These are phyloP conservation scores for Mrakia hoshinonis DNA, from an alignment of 768 basidiomycete species.

Conservation along the genomic window DNA sequence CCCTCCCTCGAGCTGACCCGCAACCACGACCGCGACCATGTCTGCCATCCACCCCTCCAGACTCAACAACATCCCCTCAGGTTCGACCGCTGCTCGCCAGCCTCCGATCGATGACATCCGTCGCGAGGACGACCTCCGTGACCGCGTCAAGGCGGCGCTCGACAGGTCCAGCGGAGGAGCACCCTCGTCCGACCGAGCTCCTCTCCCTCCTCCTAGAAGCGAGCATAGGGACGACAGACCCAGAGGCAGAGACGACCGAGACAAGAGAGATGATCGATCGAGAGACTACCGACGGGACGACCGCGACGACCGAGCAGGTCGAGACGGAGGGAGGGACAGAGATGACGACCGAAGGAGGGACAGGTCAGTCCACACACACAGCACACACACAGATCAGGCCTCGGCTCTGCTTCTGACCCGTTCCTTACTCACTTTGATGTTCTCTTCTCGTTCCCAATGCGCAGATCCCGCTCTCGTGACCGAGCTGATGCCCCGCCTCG, in stretches of 20 bases:
- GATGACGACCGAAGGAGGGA: slow-evolving; percentile 6
- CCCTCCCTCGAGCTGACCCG: neutral
- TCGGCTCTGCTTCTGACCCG: neutral
- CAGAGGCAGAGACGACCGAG: slow-evolving; percentile 9
- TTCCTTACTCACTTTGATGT: neutral
- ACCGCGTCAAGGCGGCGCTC: slow-evolving; percentile 9
- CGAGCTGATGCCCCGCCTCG: neutral
- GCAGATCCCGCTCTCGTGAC: neutral
- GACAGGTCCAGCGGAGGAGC: slow-evolving; percentile 5
- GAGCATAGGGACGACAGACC: slow-evolving; percentile 15
- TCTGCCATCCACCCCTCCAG: slow-evolving; percentile 25
- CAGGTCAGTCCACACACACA: neutral
- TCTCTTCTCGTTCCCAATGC: neutral
- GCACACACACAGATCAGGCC: neutral
- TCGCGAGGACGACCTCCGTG: slow-evolving; percentile 24
- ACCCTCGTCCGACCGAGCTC: neutral
- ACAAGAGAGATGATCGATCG: neutral
- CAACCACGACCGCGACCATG: neutral
- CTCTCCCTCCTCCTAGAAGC: neutral
- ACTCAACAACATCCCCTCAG: slow-evolving; percentile 14
- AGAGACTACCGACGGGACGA: neutral
- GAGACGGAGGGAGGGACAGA: neutral
- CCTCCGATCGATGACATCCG: neutral
- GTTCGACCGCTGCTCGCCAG: neutral
- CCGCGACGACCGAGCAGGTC: neutral